Percentiles rank a stretch among this genome's conserved stretches.
phyloP scores from a whole-genome alignment of 1,284 basidiomycete species.

The Malassezia sympodialis region DNA sequence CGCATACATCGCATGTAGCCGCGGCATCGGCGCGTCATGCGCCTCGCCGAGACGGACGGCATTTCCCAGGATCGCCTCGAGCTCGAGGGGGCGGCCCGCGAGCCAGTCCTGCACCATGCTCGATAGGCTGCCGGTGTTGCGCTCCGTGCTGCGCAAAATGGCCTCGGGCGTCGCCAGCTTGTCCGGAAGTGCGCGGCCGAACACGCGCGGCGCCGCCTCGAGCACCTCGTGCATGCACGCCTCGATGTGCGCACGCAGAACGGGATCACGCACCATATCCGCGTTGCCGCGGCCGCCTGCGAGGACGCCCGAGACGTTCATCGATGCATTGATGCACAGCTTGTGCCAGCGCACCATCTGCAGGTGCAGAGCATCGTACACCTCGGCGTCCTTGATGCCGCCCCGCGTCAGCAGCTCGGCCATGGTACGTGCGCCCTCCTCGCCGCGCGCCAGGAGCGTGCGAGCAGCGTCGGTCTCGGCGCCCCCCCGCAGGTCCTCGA shows the following conservation, averaged over 20 bases:
- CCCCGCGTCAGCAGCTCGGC: conserved; percentile 41
- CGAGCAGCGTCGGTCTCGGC: conserved; percentile 16
- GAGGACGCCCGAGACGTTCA: conserved; percentile 51
- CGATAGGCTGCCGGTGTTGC: conserved; percentile 49
- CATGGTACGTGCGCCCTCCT: conserved; percentile 26
- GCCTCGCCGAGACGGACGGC: conserved; percentile 47
- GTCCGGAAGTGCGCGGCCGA: conserved; percentile 45
- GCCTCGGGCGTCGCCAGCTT: conserved; percentile 48
- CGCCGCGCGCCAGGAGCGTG: conserved; percentile 9
- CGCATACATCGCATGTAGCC: conserved; percentile 50
- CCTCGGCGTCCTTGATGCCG: conserved; percentile 50
- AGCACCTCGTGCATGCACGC: conserved; percentile 51
- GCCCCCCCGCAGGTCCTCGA: conserved; percentile 26
- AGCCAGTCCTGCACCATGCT: conserved; percentile 52
- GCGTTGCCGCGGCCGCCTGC: conserved; percentile 49
- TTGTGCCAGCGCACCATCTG: conserved; percentile 53
- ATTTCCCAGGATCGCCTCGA: conserved; percentile 49
- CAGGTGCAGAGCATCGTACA: conserved; percentile 46
- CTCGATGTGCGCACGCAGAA: conserved; percentile 46
- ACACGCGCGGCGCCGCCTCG: conserved; percentile 44
- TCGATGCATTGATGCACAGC: conserved; percentile 50
- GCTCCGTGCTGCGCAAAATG: conserved; percentile 48
- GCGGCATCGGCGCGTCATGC: conserved; percentile 48
- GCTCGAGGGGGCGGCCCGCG: conserved; percentile 47
- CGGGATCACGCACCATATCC: conserved; percentile 48